phyloP scores from a whole-genome alignment of 2,329 filamentous ascomycete species.

The Cryphonectria radicalis region DNA sequence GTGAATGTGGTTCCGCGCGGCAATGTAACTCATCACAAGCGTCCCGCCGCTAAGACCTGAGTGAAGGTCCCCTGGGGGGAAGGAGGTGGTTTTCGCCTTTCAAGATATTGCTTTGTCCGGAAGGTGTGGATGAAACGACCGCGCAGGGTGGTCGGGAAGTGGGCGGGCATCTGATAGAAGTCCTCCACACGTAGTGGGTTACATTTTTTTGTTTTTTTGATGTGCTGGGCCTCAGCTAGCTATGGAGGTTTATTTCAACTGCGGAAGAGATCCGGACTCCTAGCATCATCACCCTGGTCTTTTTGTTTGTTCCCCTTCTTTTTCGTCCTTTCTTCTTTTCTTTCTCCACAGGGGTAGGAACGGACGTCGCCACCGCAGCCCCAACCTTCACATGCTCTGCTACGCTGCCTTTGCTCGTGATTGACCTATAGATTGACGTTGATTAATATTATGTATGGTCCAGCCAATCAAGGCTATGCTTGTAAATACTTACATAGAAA shows the following conservation, averaged over 20 bases:
- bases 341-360: neutral
- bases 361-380: neutral
- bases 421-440: neutral
- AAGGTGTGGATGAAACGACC: neutral
- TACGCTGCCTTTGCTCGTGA: neutral
- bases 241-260: neutral
- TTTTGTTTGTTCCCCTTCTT: neutral
- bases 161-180: neutral
- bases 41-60: neutral
- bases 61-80: neutral
- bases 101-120: neutral
- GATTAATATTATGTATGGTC: neutral
- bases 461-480: neutral
- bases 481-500: neutral
- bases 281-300: neutral
- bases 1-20: neutral
- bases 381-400: neutral
- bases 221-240: neutral
- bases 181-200: neutral
- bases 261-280: neutral
- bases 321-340: neutral
- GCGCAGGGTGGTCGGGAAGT: conserved; percentile 1
- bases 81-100: neutral
- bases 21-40: neutral
- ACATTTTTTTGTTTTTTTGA: neutral